phyloP scores from a whole-genome alignment of 371 early-diverging fungal species.

The Haplosporangium sp. region DNA sequence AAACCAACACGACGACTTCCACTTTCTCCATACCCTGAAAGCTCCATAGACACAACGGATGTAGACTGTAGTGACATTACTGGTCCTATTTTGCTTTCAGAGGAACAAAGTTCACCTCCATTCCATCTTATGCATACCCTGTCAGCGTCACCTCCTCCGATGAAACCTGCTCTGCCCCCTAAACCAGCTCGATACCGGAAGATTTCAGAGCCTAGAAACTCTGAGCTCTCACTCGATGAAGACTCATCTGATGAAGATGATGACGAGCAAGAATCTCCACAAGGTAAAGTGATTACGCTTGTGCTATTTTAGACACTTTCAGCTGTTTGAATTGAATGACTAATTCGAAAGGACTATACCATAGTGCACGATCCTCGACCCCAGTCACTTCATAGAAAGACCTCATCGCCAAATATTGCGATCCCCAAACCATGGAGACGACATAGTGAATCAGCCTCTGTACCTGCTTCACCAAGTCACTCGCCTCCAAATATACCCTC shows the following conservation, averaged over 20 bases:
- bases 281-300: slow-evolving; percentile 4
- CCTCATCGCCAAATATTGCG: slow-evolving; percentile 46
- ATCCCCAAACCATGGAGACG: slow-evolving; percentile 35
- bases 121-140: not conserved
- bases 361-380: slow-evolving; percentile 11
- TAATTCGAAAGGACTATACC: not conserved
- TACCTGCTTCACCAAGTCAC: slow-evolving; percentile 35
- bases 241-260: slow-evolving; percentile 28
- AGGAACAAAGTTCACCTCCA: slow-evolving; percentile 5
- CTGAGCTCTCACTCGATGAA: slow-evolving; percentile 15
- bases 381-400: slow-evolving; percentile 10
- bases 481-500: slow-evolving; percentile 46
- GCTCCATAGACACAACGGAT: slow-evolving; percentile 2
- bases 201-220: not conserved
- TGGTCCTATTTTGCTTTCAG: not conserved
- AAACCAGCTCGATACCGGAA: slow-evolving; percentile 26
- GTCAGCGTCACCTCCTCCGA: slow-evolving; percentile 3
- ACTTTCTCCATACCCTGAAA: slow-evolving; percentile 12
- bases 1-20: slow-evolving; percentile 22
- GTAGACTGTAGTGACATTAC: not conserved
- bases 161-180: slow-evolving; percentile 21
- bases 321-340: not conserved
- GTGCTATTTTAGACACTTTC: too few relatives aligned
- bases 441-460: slow-evolving; percentile 27
- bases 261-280: slow-evolving; percentile 11